Conservation (phyloP, 2,329 filamentous ascomycete genomes). For the Trichoderma asperellum region DNA sequence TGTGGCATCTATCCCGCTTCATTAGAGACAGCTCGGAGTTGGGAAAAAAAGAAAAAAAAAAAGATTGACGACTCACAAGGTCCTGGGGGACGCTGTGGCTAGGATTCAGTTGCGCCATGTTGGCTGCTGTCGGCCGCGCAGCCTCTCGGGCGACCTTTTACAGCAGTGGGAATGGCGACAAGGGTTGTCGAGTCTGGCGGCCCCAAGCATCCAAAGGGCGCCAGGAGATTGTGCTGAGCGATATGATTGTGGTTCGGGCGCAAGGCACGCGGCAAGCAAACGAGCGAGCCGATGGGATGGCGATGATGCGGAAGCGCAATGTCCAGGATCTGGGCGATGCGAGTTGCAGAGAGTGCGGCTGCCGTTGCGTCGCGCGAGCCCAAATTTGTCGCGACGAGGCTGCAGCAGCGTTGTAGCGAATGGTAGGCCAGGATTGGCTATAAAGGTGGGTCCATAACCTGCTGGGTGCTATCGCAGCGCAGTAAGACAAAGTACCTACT, state of each 20-base stretch:
- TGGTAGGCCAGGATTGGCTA: conserved; percentile 21
- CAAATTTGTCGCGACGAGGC: conserved; percentile 48
- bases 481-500: background rate
- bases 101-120: conserved; percentile 49
- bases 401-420: conserved; percentile 36
- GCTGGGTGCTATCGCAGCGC: background rate
- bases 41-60: background rate
- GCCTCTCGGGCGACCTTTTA: background rate
- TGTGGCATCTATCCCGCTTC: conserved; percentile 69
- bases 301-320: conserved; percentile 19
- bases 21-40: conserved; percentile 31
- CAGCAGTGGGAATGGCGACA: conserved; percentile 23
- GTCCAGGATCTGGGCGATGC: conserved; percentile 3
- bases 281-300: background rate
- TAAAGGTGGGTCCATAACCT: conserved; percentile 33
- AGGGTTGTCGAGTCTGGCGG: background rate
- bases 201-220: background rate
- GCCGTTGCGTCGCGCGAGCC: conserved; percentile 35
- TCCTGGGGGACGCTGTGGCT: conserved; percentile 50
- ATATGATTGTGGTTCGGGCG: background rate
- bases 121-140: conserved; percentile 29
- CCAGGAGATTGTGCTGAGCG: background rate
- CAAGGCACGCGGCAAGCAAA: conserved; percentile 21
- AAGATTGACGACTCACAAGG: conserved; percentile 41
- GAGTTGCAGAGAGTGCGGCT: conserved; percentile 26